Evolutionary conservation across 768 basidiomycete species (phyloP).

Genomic region (Panaeolus cyanescens): DNA sequence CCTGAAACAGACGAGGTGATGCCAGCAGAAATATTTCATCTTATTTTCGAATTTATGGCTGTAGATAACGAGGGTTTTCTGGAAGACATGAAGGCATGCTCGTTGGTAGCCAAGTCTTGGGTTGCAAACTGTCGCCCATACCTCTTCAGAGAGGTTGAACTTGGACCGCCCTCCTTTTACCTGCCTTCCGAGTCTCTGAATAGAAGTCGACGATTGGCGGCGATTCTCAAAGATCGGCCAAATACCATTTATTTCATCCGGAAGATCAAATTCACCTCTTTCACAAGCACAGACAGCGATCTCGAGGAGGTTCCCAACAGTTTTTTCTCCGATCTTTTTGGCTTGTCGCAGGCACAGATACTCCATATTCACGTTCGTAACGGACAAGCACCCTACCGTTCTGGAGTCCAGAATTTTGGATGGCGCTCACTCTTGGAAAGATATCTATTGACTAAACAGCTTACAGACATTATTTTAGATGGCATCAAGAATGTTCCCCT

Average conservation of each 20-base stretch:
- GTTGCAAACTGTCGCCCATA: neutral
- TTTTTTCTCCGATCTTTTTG: neutral
- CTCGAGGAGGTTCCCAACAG: too few species aligned
- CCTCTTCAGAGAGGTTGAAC: neutral
- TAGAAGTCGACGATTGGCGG: neutral
- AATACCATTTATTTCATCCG: neutral
- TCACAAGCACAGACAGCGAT: too few species aligned
- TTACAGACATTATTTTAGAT: neutral
- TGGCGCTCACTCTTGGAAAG: neutral
- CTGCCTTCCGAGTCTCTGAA: neutral
- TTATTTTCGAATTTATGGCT: neutral
- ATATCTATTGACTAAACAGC: neutral
- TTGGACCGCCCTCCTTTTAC: too few species aligned
- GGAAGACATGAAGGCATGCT: neutral
- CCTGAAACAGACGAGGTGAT: too few species aligned
- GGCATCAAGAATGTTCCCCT: neutral
- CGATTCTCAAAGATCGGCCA: neutral
- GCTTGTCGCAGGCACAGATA: neutral
- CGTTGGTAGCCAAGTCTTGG: neutral
- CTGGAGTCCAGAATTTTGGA: neutral
- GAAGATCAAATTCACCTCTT: too few species aligned
- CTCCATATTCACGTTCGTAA: neutral
- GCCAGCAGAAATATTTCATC: too few species aligned
- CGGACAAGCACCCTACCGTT: neutral
- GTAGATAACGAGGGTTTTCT: neutral